Evolutionary conservation across 2,329 filamentous ascomycete genomes (phyloP).

Genomic region (Ophiostoma tasmaniense): DNA sequence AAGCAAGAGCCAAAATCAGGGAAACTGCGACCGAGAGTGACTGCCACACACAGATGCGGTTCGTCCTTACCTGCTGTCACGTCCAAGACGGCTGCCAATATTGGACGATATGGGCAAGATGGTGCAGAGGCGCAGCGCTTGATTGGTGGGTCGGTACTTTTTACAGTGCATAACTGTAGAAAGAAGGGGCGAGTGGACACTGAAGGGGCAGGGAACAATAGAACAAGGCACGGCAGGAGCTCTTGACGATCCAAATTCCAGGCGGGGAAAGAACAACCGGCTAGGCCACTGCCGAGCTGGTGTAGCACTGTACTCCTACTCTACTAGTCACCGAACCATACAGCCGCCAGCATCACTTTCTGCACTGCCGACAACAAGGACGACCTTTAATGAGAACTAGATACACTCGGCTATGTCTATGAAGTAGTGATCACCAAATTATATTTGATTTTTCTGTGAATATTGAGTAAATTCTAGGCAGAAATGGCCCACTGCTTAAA

Average conservation of each 20-base stretch:
- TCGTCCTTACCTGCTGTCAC: not conserved
- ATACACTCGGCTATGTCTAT: no score
- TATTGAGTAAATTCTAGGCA: not conserved
- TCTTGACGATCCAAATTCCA: not conserved
- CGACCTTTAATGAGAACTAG: no score
- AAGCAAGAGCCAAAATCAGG: not conserved
- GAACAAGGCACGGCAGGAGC: not conserved
- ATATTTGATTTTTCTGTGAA: no score
- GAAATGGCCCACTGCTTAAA: not conserved
- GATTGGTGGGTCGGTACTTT: not conserved
- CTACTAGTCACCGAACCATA: no score
- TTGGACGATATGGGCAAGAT: not conserved
- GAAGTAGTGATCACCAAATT: no score
- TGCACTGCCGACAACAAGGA: no score
- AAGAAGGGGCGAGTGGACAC: not conserved
- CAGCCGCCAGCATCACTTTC: no score
- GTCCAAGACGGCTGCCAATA: not conserved
- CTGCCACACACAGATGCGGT: not conserved
- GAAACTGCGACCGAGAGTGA: constrained; percentile 2
- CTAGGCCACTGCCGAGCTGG: not conserved
- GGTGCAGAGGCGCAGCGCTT: constrained; percentile 1
- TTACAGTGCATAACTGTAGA: not conserved
- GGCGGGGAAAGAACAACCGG: not conserved
- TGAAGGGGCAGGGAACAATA: not conserved
- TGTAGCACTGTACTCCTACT: not conserved